These are phyloP conservation scores for Tephrocybe sp. DNA, from an alignment of 768 basidiomycete species.

Conservation along the genomic window DNA sequence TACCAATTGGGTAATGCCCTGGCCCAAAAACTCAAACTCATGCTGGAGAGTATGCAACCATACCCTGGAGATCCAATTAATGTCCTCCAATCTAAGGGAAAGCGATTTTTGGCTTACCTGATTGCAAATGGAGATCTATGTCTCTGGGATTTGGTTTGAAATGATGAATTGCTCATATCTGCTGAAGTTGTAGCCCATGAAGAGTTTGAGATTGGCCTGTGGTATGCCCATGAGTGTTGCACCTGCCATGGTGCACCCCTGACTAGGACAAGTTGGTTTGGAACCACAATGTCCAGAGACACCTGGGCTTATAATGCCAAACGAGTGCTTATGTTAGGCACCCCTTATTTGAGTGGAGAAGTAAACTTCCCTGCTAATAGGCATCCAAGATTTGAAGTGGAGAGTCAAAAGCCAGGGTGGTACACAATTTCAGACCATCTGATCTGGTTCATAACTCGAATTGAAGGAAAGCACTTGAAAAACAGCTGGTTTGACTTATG, in stretches of 20 bases:
- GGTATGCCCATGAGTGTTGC: neutral
- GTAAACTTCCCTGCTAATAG: too few species aligned
- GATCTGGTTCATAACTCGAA: neutral
- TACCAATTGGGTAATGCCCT: neutral
- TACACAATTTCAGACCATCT: neutral
- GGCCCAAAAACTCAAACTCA: neutral
- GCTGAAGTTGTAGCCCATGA: neutral
- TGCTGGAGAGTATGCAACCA: neutral
- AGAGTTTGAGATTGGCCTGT: neutral
- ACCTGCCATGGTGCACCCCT: neutral
- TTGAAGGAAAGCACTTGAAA: neutral
- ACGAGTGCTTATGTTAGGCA: neutral
- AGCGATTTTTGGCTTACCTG: neutral
- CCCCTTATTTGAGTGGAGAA: neutral
- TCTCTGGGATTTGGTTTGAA: neutral
- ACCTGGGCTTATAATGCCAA: constrained; percentile 2
- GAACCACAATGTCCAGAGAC: neutral
- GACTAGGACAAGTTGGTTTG: neutral
- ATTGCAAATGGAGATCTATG: neutral
- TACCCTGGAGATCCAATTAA: constrained; percentile 1
- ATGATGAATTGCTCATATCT: neutral
- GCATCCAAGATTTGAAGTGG: neutral
- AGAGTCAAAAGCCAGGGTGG: neutral
- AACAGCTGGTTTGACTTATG: neutral
- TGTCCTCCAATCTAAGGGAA: neutral